Conservation (phyloP, 192 early-diverging fungal genomes). For the Umbelopsis sp. region DNA sequence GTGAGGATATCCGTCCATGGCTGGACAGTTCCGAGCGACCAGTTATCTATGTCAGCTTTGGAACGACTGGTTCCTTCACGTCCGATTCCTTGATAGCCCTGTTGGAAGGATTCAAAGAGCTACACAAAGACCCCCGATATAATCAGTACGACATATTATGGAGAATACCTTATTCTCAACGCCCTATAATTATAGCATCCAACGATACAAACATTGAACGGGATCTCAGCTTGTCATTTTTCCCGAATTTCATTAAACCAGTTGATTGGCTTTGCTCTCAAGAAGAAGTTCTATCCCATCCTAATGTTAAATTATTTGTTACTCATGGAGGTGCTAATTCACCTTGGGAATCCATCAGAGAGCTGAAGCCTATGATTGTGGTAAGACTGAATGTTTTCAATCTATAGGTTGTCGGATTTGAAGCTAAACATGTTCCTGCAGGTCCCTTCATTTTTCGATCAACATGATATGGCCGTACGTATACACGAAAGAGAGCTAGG, state of each 20-base stretch:
- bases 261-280: constrained; percentile 18
- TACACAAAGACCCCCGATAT: constrained; percentile 8
- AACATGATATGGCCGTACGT: constrained; percentile 12
- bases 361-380: not conserved
- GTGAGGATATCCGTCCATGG: constrained; percentile 17
- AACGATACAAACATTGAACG: not conserved
- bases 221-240: not conserved
- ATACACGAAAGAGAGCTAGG: constrained; percentile 8
- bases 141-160: constrained; percentile 6
- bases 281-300: constrained; percentile 12
- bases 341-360: constrained; percentile 10
- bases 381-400: not conserved
- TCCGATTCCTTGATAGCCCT: not conserved
- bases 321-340: constrained; percentile 17
- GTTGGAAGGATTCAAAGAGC: not conserved
- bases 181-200: not conserved
- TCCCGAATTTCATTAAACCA: not conserved
- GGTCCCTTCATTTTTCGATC: constrained; percentile 12
- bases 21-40: not conserved
- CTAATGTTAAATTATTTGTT: constrained; percentile 7
- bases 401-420: too few relatives aligned
- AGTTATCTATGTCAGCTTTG: constrained; percentile 13
- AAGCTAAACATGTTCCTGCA: not conserved
- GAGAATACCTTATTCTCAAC: constrained; percentile 19
- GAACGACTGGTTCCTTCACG: constrained; percentile 11